Conservation (phyloP, 345 rosid genomes). For the Eucalyptus tenuipes region DNA sequence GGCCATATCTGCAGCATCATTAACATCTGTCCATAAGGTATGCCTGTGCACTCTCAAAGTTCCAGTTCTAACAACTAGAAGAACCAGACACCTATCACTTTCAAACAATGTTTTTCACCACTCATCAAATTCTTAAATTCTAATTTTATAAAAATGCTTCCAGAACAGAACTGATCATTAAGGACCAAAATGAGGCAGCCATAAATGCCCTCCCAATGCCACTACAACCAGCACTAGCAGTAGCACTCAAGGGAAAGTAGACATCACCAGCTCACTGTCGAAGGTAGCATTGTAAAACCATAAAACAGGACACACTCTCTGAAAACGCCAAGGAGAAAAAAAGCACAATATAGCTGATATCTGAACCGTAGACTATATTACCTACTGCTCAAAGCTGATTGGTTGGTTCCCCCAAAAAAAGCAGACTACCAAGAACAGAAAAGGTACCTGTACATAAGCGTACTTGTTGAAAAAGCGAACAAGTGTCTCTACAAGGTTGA, state of each 20-base stretch:
- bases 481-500: constrained; percentile 93
- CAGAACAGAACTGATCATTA: neutral
- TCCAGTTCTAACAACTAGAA: neutral
- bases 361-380: neutral
- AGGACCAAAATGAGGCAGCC: neutral
- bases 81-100: neutral
- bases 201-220: neutral
- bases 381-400: neutral
- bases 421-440: neutral
- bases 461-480: constrained; percentile 96
- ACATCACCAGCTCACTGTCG: neutral
- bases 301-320: neutral
- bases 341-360: neutral
- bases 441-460: constrained; percentile 84
- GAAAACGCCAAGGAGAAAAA: neutral
- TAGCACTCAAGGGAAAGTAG: neutral
- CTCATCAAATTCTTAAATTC: neutral
- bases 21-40: neutral
- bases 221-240: neutral
- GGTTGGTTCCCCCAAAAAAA: neutral
- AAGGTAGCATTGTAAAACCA: neutral
- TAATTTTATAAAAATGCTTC: neutral
- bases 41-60: neutral
- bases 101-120: neutral
- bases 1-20: neutral